Evolutionary conservation across 2,329 filamentous ascomycete genomes (phyloP).

Genomic region (Coniella vitis): DNA sequence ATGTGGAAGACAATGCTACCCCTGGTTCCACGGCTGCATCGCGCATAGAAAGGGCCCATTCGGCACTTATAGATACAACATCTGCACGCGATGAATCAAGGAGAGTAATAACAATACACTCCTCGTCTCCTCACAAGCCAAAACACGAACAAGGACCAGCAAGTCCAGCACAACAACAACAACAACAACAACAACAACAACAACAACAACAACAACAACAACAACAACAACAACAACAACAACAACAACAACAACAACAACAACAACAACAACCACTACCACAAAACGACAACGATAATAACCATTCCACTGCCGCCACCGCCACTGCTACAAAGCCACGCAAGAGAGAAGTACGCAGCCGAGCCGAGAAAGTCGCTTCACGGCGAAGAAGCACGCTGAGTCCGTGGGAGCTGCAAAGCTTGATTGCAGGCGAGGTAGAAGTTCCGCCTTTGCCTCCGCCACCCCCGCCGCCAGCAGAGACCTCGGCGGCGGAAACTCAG

Average conservation of each 20-base stretch:
- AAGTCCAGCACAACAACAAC: too few species aligned
- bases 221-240: too few species aligned
- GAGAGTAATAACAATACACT: too few species aligned
- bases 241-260: too few species aligned
- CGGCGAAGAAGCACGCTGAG: slow-evolving; percentile 68
- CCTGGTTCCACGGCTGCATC: too few species aligned
- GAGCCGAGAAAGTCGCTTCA: slow-evolving; percentile 48
- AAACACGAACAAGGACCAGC: neutral
- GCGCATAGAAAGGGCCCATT: too few species aligned
- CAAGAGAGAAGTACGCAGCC: slow-evolving; percentile 40
- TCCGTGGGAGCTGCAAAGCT: slow-evolving; percentile 64
- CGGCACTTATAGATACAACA: too few species aligned
- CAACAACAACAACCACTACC: neutral
- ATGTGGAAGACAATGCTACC: too few species aligned
- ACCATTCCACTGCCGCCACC: too few species aligned
- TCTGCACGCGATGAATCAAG: too few species aligned
- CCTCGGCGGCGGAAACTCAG: too few species aligned
- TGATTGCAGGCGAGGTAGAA: slow-evolving; percentile 43
- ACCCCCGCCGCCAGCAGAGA: neutral
- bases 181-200: neutral
- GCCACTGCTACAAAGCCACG: neutral
- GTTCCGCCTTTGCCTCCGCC: slow-evolving; percentile 18
- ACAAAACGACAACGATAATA: neutral
- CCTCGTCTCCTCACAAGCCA: neutral
- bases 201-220: neutral